Evolutionary conservation across 306 rosid genomes (phyloP).

Genomic region (Cicer cuneatum): DNA sequence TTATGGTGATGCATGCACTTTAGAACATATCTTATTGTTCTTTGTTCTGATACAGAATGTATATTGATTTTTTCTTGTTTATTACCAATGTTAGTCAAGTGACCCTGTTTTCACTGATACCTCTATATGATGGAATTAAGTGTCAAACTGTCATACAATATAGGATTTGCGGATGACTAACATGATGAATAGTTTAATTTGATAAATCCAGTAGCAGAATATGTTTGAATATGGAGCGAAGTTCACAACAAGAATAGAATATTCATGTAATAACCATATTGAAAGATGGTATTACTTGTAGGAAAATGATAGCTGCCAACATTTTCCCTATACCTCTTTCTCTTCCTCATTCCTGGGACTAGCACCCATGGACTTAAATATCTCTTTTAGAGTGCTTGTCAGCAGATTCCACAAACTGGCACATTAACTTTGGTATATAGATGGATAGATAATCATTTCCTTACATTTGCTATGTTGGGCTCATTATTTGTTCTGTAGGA

Average conservation of each 20-base stretch:
- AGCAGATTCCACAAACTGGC: slow-evolving; percentile 10
- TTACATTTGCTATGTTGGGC: slow-evolving; percentile 30
- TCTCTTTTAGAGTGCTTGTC: slow-evolving; percentile 16
- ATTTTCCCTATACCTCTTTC: background rate
- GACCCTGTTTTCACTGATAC: background rate
- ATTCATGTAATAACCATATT: slow-evolving; percentile 26
- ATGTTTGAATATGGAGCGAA: background rate
- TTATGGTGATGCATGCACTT: background rate
- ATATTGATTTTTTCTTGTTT: slow-evolving; percentile 20
- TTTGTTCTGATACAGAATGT: slow-evolving; percentile 22
- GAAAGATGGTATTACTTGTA: slow-evolving; percentile 8
- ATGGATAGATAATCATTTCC: background rate
- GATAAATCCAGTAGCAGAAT: slow-evolving; percentile 23
- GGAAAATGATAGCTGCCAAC: slow-evolving; percentile 26
- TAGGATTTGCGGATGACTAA: slow-evolving; percentile 15
- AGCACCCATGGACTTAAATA: slow-evolving; percentile 2
- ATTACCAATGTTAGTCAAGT: slow-evolving; percentile 1
- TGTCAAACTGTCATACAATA: background rate
- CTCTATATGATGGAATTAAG: slow-evolving; percentile 3
- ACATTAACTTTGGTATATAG: background rate
- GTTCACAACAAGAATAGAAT: slow-evolving; percentile 22
- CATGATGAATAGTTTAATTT: slow-evolving; percentile 13
- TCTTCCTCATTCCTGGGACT: slow-evolving; percentile 7
- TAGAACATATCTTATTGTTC: background rate
- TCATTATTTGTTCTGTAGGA: slow-evolving; percentile 60